A percentile compares a stretch with the other conserved stretches of the same genome.
These are phyloP conservation scores for Chaetomium fimeti DNA, from an alignment of 495 filamentous ascomycete genomes.

Conservation along the genomic window DNA sequence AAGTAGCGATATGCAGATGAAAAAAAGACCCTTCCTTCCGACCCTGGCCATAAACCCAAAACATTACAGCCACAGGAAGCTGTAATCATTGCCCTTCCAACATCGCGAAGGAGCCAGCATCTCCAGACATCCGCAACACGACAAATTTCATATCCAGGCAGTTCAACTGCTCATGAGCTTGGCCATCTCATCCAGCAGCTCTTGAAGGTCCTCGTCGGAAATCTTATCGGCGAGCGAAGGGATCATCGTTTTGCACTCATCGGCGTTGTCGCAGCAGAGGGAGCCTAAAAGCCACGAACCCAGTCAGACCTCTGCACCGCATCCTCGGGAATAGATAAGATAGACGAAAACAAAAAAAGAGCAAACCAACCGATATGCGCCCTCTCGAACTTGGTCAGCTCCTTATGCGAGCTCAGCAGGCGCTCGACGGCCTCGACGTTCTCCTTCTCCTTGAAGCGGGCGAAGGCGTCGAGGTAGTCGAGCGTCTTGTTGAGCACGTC, in stretches of 20 bases:
- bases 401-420: constrained; percentile 68
- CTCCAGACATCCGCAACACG: background rate
- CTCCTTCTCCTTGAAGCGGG: constrained; percentile 90
- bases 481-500: constrained; percentile 79
- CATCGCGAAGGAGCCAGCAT: background rate
- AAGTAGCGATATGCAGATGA: background rate
- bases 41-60: background rate
- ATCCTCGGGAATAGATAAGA: background rate
- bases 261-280: constrained; percentile 83
- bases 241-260: constrained; percentile 95
- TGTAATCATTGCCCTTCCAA: background rate
- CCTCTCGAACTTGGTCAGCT: constrained; percentile 86
- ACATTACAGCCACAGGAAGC: background rate
- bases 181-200: constrained; percentile 83
- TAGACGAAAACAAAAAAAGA: constrained; percentile 11
- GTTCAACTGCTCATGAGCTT: constrained; percentile 54
- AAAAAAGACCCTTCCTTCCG: background rate
- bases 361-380: constrained; percentile 78
- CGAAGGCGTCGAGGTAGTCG: constrained; percentile 89
- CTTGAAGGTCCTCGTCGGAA: constrained; percentile 78
- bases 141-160: background rate
- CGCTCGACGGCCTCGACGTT: constrained; percentile 90
- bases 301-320: constrained; percentile 3
- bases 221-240: constrained; percentile 88
- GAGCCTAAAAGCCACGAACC: constrained; percentile 55